A percentile compares a stretch with the other conserved stretches of the same genome.
phyloP scores from a whole-genome alignment of 495 filamentous ascomycete genomes.

The Xylaria longipes region DNA sequence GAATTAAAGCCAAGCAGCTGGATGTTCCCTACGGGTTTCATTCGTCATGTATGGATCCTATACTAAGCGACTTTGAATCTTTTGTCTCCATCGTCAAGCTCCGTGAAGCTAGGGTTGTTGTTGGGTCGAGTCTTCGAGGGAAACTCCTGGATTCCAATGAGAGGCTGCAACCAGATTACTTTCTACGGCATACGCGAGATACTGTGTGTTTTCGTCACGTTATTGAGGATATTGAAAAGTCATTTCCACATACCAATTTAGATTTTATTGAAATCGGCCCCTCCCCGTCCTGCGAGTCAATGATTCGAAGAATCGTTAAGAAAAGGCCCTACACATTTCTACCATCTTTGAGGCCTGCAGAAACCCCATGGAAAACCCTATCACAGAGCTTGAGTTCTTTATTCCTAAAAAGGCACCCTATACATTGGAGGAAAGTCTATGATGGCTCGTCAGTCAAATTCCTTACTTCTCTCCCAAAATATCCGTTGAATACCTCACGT shows the following conservation, averaged over 20 bases:
- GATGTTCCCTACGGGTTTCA: conserved; percentile 31
- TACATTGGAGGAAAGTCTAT: conserved; percentile 27
- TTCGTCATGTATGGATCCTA: conserved; percentile 29
- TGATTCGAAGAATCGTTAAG: conserved; percentile 3
- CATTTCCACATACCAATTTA: not conserved
- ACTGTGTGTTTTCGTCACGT: conserved; percentile 14
- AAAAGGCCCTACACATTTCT: not conserved
- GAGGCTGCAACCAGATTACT: conserved; percentile 12
- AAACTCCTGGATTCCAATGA: conserved; percentile 2
- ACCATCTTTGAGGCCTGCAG: conserved; percentile 17
- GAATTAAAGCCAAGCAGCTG: conserved; percentile 23
- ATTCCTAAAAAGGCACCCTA: conserved; percentile 6
- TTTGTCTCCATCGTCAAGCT: not conserved
- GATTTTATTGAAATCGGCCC: conserved; percentile 26
- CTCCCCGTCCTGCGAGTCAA: conserved; percentile 15
- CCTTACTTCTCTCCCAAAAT: conserved; percentile 15
- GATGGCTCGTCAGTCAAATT: conserved; percentile 19
- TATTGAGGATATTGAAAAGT: conserved; percentile 9
- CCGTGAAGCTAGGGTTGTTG: not conserved
- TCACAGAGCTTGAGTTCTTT: conserved; percentile 11
- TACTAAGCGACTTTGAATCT: conserved; percentile 18
- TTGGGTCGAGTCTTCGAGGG: conserved; percentile 24
- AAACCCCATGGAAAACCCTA: conserved; percentile 22
- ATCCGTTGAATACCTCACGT: conserved; percentile 17
- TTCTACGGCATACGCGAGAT: conserved; percentile 20